Base-by-base conservation (phyloP, 306 rosid genomes). In the Rosa persica region DNA sequence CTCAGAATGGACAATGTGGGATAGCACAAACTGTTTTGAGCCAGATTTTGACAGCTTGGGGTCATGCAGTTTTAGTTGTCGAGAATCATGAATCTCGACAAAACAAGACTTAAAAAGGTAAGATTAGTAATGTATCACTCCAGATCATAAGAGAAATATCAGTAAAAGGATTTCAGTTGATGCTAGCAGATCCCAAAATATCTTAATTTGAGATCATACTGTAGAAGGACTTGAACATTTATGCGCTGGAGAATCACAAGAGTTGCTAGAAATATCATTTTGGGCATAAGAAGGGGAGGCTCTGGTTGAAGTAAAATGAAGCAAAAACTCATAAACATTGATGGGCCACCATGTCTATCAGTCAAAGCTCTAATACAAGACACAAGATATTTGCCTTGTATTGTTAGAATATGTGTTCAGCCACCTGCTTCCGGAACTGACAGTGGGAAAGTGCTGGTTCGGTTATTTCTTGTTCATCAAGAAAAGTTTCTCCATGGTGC, bases 11-110 rank as follows among this genome's bases (percentile, higher is more conserved):
- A 36, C 44, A 65, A 36, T 65, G 44, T 34, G 38, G 0, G 12
- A 27, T 2, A 27, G 27, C 40, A 16, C 69, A 6, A 64, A 65
- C 70, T 6, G 42, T 15, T 65, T 65, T 34, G 44, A 15, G 44
- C n/a, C 70, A 8, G 70, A 65, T 65, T 65, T 65, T 36, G 44
- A 65, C 44, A 65, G 70, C 23, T 64, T 64, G 0, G 43, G 36
- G 22, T 64, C 69, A 15, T 27, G 68, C 10, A 64, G 43, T 64
- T 64, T 61, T 30, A 64, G 69, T n/a, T n/a, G n/a, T n/a, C n/a
- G n/a, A n/a, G 46, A 30, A 36, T 36, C 70, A 13, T 12, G 16
- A 40, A 7, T 8, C 12, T 67, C 2, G 10, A 10, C 7, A 67
- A 67, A 67, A 5, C 47, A 67, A 19, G 16, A 66, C 25, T 39